phyloP scores from a whole-genome alignment of 352 stramenopile genomes.

The Phytophthora hybrid region DNA sequence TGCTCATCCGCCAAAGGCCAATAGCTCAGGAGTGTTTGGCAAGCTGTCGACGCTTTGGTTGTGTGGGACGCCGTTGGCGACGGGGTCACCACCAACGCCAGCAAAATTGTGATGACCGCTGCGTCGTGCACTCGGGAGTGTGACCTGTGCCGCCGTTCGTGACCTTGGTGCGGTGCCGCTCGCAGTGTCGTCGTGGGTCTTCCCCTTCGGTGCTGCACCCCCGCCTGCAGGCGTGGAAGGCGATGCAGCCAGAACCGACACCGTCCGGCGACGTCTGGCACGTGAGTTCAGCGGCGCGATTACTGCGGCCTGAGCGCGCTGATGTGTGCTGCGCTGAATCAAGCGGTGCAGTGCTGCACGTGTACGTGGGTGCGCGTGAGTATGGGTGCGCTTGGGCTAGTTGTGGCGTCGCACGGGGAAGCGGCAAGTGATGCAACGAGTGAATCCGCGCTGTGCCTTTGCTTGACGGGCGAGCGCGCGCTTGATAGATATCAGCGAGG shows the following conservation, averaged over 20 bases:
- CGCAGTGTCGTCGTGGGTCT: background rate
- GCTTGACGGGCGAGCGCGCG: background rate
- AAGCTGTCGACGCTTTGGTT: background rate
- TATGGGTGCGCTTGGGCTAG: constrained; percentile 19
- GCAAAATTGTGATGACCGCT: background rate
- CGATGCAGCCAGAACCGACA: constrained; percentile 26
- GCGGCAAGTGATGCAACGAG: background rate
- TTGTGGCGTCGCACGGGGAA: constrained; percentile 12
- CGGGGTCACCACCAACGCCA: background rate
- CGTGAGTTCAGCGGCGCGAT: constrained; percentile 27
- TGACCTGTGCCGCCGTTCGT: background rate
- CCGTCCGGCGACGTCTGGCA: constrained; percentile 19
- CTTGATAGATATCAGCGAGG: constrained; percentile 34
- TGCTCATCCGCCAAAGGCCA: no score
- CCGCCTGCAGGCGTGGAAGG: background rate
- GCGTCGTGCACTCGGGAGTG: background rate
- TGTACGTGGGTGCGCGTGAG: constrained; percentile 13
- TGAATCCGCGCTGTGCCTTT: background rate
- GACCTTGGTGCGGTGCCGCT: background rate
- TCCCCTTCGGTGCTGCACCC: background rate
- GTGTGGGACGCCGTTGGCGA: background rate
- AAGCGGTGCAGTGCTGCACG: background rate
- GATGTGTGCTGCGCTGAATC: background rate
- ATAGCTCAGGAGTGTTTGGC: no score
- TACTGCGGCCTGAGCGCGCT: constrained; percentile 16